phyloP scores from a whole-genome alignment of 306 rosid genomes.

The Herpetospermum pedunculosum region DNA sequence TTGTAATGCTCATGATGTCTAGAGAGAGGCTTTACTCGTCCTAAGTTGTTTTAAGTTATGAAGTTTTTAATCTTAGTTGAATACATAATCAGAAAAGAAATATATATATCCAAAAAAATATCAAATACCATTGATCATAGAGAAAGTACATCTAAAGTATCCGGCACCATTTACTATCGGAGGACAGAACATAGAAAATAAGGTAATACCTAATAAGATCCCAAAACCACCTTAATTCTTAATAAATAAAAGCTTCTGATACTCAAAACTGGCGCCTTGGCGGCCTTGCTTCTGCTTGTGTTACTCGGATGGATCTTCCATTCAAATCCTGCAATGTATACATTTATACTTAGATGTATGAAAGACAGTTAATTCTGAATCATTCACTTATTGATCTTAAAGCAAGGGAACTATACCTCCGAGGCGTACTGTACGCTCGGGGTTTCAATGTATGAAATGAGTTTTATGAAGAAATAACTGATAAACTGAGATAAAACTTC shows the following conservation, averaged over 20 bases:
- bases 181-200: background rate
- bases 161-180: background rate
- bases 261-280: slow-evolving; percentile 53
- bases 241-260: background rate
- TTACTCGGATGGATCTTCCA: slow-evolving; percentile 74
- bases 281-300: slow-evolving; percentile 59
- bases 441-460: background rate
- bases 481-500: background rate
- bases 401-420: background rate
- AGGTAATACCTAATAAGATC: background rate
- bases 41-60: too few species aligned
- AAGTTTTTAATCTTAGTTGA: background rate
- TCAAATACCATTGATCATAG: background rate
- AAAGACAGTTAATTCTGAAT: background rate
- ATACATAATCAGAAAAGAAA: background rate
- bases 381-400: background rate
- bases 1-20: too few species aligned
- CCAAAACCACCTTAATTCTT: background rate
- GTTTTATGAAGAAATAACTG: background rate
- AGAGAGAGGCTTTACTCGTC: too few species aligned
- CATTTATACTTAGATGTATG: slow-evolving; percentile 11
- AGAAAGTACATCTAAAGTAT: background rate
- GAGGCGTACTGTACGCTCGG: background rate
- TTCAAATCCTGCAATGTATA: slow-evolving; percentile 52
- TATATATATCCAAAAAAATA: background rate